Conservation (phyloP, 345 rosid genomes). For the Arabidopsis thaliana region TAIR10.1 NC_003070.9:10124501-10125000, state of each 20-base stretch:
- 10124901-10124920: conserved; percentile 21
- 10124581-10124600: conserved; percentile 37
- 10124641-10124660: conserved; percentile 35
- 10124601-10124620: conserved; percentile 43
- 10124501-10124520: conserved; percentile 3
- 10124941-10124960: conserved; percentile 37
- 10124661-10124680: conserved; percentile 26
- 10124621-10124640: conserved; percentile 40
- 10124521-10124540: conserved; percentile 7
- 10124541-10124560: conserved; percentile 32
- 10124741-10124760: too few relatives aligned
- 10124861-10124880: conserved; percentile 9
- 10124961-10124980: conserved; percentile 39
- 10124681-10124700: too few relatives aligned
- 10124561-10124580: conserved; percentile 39
- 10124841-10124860: neutral
- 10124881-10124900: conserved; percentile 41
- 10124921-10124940: conserved; percentile 38
- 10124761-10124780: too few relatives aligned
- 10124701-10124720: too few relatives aligned
- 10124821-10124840: neutral
- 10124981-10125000: conserved; percentile 43
- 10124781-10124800: neutral
- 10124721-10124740: too few relatives aligned
- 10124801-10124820: neutral